Evolutionary conservation across 2,329 filamentous ascomycete genomes (phyloP).

Genomic region (Alternaria brassicae): DNA sequence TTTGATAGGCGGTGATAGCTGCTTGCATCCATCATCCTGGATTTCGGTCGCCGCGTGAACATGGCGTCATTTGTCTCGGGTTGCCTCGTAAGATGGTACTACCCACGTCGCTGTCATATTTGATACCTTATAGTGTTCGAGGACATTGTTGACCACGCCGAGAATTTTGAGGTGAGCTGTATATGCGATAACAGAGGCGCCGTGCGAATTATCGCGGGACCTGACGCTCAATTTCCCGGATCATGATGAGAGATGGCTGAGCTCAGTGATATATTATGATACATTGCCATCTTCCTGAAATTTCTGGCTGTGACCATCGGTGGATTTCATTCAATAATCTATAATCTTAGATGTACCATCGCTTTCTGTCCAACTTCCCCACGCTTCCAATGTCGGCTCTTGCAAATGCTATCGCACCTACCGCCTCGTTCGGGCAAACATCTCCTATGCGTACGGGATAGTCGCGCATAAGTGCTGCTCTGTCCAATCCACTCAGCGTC

Average conservation of each 20-base stretch:
- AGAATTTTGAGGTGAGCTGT: neutral
- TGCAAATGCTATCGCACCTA: constrained; percentile 39
- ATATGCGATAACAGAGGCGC: neutral
- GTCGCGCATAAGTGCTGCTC: constrained; percentile 31
- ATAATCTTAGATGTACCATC: constrained; percentile 30
- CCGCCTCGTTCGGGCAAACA: constrained; percentile 35
- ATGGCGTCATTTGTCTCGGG: neutral
- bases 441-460: constrained; percentile 38
- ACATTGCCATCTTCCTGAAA: neutral
- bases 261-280: neutral
- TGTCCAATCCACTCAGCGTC: constrained; percentile 22
- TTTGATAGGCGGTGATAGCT: constrained; percentile 9
- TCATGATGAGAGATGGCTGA: neutral
- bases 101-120: neutral
- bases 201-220: neutral
- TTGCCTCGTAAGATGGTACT: neutral
- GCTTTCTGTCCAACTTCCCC: constrained; percentile 26
- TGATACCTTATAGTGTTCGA: neutral
- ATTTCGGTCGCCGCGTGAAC: constrained; percentile 6
- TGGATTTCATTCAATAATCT: too few species aligned
- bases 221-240: neutral
- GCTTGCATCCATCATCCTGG: constrained; percentile 8
- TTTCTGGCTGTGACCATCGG: accelerated
- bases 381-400: constrained; percentile 28
- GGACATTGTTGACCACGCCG: neutral